Conservation (phyloP, 495 filamentous ascomycete species). For the Aspergillus ellipticus region DNA sequence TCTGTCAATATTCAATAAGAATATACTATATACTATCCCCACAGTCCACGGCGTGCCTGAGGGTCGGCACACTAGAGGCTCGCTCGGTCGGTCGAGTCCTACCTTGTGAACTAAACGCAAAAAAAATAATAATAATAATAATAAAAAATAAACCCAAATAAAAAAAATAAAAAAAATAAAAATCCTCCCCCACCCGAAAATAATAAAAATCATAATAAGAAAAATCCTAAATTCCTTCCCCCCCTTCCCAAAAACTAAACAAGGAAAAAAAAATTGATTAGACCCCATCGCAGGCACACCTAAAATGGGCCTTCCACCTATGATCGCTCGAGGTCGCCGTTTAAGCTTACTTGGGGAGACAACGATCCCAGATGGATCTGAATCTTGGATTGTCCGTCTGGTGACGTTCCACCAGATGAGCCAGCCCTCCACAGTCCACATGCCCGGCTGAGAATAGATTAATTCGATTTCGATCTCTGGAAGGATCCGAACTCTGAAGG, state of each 20-base stretch:
- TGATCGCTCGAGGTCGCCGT: background rate
- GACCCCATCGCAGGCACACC: background rate
- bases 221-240: background rate
- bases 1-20: no score
- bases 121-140: conserved; percentile 18
- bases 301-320: conserved; percentile 4
- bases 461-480: no score
- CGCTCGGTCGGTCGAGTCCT: background rate
- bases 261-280: background rate
- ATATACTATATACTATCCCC: no score
- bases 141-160: conserved; percentile 10
- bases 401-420: background rate
- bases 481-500: no score
- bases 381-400: background rate
- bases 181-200: no score
- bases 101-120: conserved; percentile 12
- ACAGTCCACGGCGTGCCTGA: no score
- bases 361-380: background rate
- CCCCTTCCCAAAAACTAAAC: background rate
- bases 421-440: no score
- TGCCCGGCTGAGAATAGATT: no score
- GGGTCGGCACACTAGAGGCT: background rate
- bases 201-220: background rate
- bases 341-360: conserved; percentile 9
- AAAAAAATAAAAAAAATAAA: conserved; percentile 6